Conservation (phyloP, 495 filamentous ascomycete genomes). For the Lentithecium fluviatile region DNA sequence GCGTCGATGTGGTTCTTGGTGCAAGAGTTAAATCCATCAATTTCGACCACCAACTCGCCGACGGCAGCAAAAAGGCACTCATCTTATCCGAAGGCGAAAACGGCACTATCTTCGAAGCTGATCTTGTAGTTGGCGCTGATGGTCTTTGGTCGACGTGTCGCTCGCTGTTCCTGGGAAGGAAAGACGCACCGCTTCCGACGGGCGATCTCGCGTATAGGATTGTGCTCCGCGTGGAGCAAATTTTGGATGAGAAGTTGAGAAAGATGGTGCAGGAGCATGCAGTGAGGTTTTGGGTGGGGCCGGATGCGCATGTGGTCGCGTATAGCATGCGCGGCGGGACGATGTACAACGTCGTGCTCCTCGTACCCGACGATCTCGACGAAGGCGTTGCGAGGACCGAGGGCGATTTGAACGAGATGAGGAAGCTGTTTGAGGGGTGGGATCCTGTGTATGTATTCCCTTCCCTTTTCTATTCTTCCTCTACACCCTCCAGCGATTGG, state of each 20-base stretch:
- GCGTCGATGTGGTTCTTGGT: constrained; percentile 28
- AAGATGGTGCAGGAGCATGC: constrained; percentile 52
- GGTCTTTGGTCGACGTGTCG: constrained; percentile 43
- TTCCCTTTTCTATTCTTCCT: neutral
- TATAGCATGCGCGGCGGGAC: constrained; percentile 62
- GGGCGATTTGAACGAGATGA: constrained; percentile 67
- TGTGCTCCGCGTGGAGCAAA: constrained; percentile 56
- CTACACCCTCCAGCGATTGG: too few relatives aligned
- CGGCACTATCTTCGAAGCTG: constrained; percentile 26
- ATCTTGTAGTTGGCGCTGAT: constrained; percentile 42
- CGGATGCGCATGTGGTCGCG: constrained; percentile 61
- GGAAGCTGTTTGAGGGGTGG: constrained; percentile 59
- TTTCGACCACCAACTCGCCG: neutral
- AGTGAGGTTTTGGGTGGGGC: constrained; percentile 73
- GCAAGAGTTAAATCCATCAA: constrained; percentile 5
- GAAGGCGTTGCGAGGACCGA: constrained; percentile 53
- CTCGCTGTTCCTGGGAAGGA: constrained; percentile 30
- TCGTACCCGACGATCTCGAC: constrained; percentile 69
- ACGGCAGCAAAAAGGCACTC: neutral
- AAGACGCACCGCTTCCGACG: constrained; percentile 49
- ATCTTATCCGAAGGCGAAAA: neutral
- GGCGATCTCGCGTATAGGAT: constrained; percentile 69
- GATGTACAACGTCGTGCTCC: constrained; percentile 66
- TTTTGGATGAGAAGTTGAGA: constrained; percentile 51
- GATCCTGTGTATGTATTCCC: constrained; percentile 36